Percentiles rank a stretch among this genome's conserved stretches.
Conservation (phyloP, 345 rosid genomes). For the Theobroma cacao region DNA sequence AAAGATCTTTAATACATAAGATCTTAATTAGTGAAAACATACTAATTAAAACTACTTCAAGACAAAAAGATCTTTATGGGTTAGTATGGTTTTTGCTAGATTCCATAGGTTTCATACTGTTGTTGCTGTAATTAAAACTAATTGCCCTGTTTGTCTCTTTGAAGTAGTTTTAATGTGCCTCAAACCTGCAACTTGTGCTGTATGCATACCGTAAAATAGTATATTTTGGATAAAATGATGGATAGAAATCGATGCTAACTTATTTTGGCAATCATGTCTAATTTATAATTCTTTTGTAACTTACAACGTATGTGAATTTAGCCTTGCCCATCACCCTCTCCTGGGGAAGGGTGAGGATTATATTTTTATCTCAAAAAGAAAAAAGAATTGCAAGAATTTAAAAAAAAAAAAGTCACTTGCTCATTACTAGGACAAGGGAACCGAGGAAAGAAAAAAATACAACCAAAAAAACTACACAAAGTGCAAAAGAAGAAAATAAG, state of each 20-base stretch:
- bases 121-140: conserved; percentile 1
- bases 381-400: neutral
- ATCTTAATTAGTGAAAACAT: no score
- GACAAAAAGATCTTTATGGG: no score
- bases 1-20: no score
- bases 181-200: neutral
- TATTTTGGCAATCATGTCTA: neutral
- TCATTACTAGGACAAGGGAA: neutral
- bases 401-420: neutral
- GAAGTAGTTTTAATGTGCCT: neutral
- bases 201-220: neutral
- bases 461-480: neutral
- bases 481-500: neutral
- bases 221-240: neutral
- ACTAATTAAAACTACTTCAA: no score
- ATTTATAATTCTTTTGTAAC: neutral
- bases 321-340: neutral
- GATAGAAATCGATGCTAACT: neutral
- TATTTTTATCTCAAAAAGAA: neutral
- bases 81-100: conserved; percentile 31
- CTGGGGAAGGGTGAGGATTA: neutral
- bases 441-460: neutral
- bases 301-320: neutral
- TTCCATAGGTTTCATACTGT: neutral
- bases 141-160: neutral